Evolutionary conservation across 768 basidiomycete genomes (phyloP).

Genomic region (Boletus rubropictus): DNA sequence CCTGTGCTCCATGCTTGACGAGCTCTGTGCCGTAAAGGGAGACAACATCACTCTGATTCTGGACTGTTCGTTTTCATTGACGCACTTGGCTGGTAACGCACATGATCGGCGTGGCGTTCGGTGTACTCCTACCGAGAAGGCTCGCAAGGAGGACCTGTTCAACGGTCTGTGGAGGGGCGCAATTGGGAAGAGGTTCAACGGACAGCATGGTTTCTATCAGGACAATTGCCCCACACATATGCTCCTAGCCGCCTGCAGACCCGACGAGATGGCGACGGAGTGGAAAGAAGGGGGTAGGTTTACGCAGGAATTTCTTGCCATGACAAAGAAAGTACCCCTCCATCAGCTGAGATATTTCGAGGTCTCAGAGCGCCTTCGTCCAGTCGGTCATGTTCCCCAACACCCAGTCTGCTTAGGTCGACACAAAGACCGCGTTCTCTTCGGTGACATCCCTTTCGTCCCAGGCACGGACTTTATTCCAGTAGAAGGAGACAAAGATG

Average conservation of each 20-base stretch:
- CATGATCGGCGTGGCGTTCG: conserved; percentile 46
- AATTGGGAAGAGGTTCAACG: conserved; percentile 32
- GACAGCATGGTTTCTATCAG: conserved; percentile 42
- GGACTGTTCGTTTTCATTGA: conserved; percentile 56
- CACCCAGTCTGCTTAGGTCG: conserved; percentile 47
- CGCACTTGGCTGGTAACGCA: conserved; percentile 34
- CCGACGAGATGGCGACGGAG: conserved; percentile 52
- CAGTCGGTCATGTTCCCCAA: conserved; percentile 36
- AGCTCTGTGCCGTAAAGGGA: conserved; percentile 53
- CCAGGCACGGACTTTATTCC: conserved; percentile 45
- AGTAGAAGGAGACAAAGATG: conserved; percentile 36
- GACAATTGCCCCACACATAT: conserved; percentile 40
- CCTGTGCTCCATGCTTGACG: conserved; percentile 52
- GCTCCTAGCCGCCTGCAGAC: conserved; percentile 52
- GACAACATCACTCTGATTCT: conserved; percentile 66
- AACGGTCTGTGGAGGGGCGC: conserved; percentile 50
- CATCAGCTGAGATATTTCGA: conserved; percentile 48
- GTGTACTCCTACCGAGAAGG: conserved; percentile 56
- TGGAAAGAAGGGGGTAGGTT: conserved; percentile 60
- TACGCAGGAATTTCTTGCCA: conserved; percentile 49
- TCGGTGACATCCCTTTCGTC: conserved; percentile 52
- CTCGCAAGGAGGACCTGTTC: conserved; percentile 49
- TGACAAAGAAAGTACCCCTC: conserved; percentile 41
- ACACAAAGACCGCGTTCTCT: conserved; percentile 45
- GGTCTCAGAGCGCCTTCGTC: conserved; percentile 41